Evolutionary conservation across 1,284 basidiomycete species (phyloP), one percentile per base, ranked within the genome.

Genomic region (Ustilago lituana): DNA sequence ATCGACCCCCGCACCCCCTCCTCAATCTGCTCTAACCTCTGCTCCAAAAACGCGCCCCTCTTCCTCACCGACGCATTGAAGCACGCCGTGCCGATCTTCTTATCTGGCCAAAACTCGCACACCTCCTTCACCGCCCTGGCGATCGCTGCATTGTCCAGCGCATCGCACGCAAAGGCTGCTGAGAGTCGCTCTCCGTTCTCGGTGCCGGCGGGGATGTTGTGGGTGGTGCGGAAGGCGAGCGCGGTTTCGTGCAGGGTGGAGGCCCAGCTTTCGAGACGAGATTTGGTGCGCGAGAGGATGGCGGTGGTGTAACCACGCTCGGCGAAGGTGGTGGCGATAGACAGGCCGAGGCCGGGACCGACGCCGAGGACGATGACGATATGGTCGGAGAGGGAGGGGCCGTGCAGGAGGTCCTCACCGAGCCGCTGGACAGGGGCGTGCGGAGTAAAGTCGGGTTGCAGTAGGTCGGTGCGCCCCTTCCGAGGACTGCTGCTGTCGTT

Each of bases 31-130:
- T 70, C 50, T 14, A 56, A 29, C 8, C 49, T 38, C 27, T 65
- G 59, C n/a, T 67, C 44, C 14, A 78, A 27, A 23, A 78, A 76
- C 3, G 65, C 61, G 0, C 65, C 62, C 1, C 74, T 43, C 26
- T 70, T 71, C 4, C 76, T 58, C 9, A 76, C 44, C 7, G 62
- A 67, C 10, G 73, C 74, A 23, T 78, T 78, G 62, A 67, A 78
- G 24, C 64, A 64, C 0, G 72, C 73, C 1, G 73, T 78, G 3
- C 76, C 76, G 12, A 78, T 44, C 48, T 52, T 61, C 22, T 58
- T 54, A 3, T 50, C 38, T 4, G 72, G 72, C 71, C 72, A 78
- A 23, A 36, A 49, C 0, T 33, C 54, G 24, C 37, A 52, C 0
- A 72, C 51, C 3, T 62, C 37, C 4, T 49, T 11, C 15, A 78